Percentiles rank a stretch among this genome's conserved stretches.
Evolutionary conservation across 805 yeast genomes (phyloP).

Genomic region (Ogataea pilisensis): DNA sequence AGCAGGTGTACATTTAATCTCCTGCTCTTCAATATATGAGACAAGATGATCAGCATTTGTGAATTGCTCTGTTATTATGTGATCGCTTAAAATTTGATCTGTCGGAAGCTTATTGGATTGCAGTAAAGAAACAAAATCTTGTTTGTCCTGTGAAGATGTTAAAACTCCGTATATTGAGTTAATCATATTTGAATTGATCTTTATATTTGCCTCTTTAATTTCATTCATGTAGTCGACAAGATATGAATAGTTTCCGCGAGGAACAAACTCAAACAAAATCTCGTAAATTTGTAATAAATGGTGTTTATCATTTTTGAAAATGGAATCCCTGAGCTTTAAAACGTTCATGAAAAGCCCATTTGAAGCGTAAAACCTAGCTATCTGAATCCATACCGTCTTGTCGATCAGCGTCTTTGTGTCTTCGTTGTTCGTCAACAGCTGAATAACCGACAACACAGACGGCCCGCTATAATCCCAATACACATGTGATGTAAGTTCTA

Average conservation of each 20-base stretch:
- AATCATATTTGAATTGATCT: too few relatives aligned
- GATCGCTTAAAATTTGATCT: neutral
- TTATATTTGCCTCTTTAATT: too few relatives aligned
- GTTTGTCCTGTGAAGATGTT: too few relatives aligned
- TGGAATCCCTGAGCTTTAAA: neutral
- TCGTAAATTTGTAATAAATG: neutral
- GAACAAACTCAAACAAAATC: neutral
- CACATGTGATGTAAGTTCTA: neutral
- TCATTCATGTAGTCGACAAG: neutral
- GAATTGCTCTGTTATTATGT: neutral
- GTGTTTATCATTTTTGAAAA: neutral
- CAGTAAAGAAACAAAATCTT: too few relatives aligned
- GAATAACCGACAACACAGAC: too few relatives aligned
- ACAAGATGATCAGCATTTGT: neutral
- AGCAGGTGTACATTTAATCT: neutral
- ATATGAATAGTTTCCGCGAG: too few relatives aligned
- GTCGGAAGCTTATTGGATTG: too few relatives aligned
- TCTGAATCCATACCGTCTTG: neutral
- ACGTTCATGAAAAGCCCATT: neutral
- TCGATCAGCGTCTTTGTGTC: neutral
- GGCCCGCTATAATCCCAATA: neutral
- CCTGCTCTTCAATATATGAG: neutral
- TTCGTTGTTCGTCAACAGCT: too few relatives aligned
- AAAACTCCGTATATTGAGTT: too few relatives aligned
- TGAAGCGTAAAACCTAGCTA: neutral